These are phyloP conservation scores for Diaporthe capsici DNA, from an alignment of 2,329 filamentous ascomycete genomes.

Conservation along the genomic window DNA sequence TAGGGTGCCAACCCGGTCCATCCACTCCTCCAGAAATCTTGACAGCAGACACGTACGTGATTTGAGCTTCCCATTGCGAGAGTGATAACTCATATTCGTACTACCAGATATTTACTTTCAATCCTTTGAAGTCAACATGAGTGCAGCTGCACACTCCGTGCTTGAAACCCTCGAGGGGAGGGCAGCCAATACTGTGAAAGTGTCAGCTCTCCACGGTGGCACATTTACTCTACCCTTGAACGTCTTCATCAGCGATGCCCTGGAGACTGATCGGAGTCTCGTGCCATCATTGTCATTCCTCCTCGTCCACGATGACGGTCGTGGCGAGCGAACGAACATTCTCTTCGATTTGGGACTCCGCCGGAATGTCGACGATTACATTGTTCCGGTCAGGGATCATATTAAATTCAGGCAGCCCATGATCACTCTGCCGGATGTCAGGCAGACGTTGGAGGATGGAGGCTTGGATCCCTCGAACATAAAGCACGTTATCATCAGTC, in stretches of 20 bases:
- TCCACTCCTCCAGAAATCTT: background rate
- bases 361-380: constrained; percentile 59
- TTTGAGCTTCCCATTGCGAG: background rate
- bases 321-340: constrained; percentile 52
- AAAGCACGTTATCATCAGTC: constrained; percentile 59
- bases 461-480: constrained; percentile 44
- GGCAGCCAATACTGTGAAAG: constrained; percentile 45
- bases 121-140: constrained; percentile 13
- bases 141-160: constrained; percentile 5
- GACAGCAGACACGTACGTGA: background rate
- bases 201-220: constrained; percentile 56
- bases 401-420: constrained; percentile 61
- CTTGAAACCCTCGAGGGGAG: constrained; percentile 27
- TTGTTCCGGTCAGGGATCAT: constrained; percentile 58
- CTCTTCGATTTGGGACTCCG: constrained; percentile 69
- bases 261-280: constrained; percentile 58
- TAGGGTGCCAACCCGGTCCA: background rate
- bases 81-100: background rate
- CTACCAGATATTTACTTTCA: fast-evolving
- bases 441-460: constrained; percentile 52
- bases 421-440: constrained; percentile 59
- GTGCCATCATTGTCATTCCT: constrained; percentile 69
- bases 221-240: constrained; percentile 62
- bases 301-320: constrained; percentile 57
- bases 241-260: constrained; percentile 60